These are phyloP conservation scores for Rhizopogon vulgaris DNA, from an alignment of 768 basidiomycete species.

Conservation along the genomic window DNA sequence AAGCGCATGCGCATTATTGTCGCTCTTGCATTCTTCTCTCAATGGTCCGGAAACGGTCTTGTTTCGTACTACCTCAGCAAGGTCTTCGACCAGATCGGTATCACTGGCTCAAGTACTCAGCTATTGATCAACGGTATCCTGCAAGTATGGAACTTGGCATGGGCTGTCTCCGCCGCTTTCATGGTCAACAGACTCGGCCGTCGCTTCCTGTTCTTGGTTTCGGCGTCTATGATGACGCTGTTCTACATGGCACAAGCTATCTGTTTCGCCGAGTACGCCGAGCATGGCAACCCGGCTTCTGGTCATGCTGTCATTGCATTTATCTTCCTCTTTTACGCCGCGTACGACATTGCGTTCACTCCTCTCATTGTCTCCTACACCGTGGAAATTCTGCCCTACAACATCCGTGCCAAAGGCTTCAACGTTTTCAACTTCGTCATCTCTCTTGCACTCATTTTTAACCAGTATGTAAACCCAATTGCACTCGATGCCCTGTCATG, in stretches of 20 bases:
- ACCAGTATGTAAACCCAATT: slow-evolving; percentile 84
- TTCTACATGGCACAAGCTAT: slow-evolving; percentile 67
- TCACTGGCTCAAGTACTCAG: slow-evolving; percentile 54
- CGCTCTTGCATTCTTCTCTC: slow-evolving; percentile 77
- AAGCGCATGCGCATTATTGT: slow-evolving; percentile 73
- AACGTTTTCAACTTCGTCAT: slow-evolving; percentile 75
- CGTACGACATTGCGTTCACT: slow-evolving; percentile 79
- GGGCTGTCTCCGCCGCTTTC: slow-evolving; percentile 52
- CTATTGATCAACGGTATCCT: slow-evolving; percentile 84
- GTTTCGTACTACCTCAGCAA: slow-evolving; percentile 78
- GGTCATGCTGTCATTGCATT: slow-evolving; percentile 74
- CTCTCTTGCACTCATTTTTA: slow-evolving; percentile 79
- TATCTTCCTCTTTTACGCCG: slow-evolving; percentile 78
- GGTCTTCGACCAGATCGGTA: slow-evolving; percentile 64
- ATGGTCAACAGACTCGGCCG: slow-evolving; percentile 64
- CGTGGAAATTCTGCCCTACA: slow-evolving; percentile 81
- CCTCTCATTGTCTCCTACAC: slow-evolving; percentile 86
- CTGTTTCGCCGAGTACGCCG: slow-evolving; percentile 52
- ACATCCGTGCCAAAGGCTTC: slow-evolving; percentile 82
- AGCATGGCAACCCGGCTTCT: slow-evolving; percentile 34
- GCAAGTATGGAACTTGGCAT: slow-evolving; percentile 73
- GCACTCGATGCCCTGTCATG: slow-evolving; percentile 58
- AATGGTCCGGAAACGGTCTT: slow-evolving; percentile 83
- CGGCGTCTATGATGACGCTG: slow-evolving; percentile 50
- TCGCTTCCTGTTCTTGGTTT: slow-evolving; percentile 63